Conservation (phyloP, 768 basidiomycete genomes). For the Phlebiopsis flavidoalba region DNA sequence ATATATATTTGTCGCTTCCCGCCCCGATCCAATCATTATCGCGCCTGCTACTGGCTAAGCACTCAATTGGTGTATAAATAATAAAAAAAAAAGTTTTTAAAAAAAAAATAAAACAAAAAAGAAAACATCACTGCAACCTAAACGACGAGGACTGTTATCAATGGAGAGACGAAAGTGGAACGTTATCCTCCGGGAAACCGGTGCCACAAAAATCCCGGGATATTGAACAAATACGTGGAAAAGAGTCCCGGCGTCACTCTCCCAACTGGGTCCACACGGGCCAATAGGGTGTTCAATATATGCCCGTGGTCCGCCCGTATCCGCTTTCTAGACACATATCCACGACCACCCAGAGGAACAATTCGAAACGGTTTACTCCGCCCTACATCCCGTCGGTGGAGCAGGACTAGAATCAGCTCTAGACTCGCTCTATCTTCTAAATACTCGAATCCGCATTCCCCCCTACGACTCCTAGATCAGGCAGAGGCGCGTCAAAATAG, state of each 20-base stretch:
- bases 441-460: neutral
- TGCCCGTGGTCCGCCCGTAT: neutral
- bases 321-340: neutral
- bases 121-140: neutral
- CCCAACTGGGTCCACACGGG: neutral
- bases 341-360: neutral
- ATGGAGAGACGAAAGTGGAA: neutral
- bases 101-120: too few relatives aligned
- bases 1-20: neutral
- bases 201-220: neutral
- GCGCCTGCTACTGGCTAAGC: neutral
- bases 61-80: too few relatives aligned
- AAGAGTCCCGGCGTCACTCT: neutral
- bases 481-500: too few relatives aligned
- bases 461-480: neutral
- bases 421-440: neutral
- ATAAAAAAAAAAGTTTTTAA: too few relatives aligned
- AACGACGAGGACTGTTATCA: neutral
- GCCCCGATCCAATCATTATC: neutral
- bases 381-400: neutral
- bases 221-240: neutral
- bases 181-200: neutral
- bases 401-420: neutral
- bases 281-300: neutral
- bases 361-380: neutral